phyloP scores from a whole-genome alignment of 2,329 filamentous ascomycete species.

The Colletotrichum caudatum region DNA sequence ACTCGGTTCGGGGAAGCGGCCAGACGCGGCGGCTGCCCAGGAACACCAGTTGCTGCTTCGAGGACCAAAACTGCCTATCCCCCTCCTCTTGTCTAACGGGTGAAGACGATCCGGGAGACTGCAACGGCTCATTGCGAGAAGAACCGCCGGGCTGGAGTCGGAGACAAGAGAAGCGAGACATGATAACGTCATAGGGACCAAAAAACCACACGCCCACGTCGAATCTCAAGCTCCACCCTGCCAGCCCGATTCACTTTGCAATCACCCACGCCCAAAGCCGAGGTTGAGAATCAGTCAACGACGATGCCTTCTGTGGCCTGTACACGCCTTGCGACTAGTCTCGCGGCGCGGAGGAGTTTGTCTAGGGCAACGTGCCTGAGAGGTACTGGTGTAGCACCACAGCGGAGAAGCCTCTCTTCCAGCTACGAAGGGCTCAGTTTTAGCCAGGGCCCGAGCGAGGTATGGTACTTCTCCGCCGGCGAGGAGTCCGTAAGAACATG shows the following conservation, averaged over 20 bases:
- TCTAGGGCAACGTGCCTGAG: not conserved
- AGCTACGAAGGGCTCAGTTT: slow-evolving; percentile 15
- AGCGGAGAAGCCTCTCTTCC: slow-evolving; percentile 8
- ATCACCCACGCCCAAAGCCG: not conserved
- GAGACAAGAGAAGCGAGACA: not conserved
- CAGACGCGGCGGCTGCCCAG: slow-evolving; percentile 8
- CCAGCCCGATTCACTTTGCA: too few relatives aligned
- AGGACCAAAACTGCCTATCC: not conserved
- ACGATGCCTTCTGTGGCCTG: not conserved
- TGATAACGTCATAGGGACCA: not conserved
- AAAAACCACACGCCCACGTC: not conserved
- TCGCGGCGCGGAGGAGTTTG: not conserved
- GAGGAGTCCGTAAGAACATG: not conserved
- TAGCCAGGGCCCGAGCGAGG: slow-evolving; percentile 28
- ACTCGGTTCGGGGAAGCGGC: slow-evolving; percentile 9
- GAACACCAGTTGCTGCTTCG: not conserved
- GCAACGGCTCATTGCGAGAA: not conserved
- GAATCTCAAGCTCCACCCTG: not conserved
- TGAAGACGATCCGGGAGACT: not conserved
- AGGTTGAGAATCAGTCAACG: not conserved
- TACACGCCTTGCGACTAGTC: not conserved
- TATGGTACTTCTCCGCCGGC: not conserved
- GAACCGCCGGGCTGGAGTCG: not conserved
- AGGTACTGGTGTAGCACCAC: not conserved
- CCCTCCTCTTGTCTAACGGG: not conserved